These are phyloP conservation scores for Leucoagaricus sp. DNA, from an alignment of 1,284 basidiomycete genomes.

Conservation along the genomic window DNA sequence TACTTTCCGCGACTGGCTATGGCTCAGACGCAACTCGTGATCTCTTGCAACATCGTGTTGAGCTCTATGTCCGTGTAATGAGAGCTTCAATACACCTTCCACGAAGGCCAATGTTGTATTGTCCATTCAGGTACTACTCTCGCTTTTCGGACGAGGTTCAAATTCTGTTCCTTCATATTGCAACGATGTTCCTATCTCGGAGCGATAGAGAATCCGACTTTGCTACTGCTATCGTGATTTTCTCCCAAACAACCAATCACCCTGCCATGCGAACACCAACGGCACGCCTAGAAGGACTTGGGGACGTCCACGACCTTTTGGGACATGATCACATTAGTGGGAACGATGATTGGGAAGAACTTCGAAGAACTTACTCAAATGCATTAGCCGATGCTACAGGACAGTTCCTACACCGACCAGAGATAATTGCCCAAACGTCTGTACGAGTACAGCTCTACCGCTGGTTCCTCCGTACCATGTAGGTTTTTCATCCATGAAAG, in stretches of 20 bases:
- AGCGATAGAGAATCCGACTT: not conserved
- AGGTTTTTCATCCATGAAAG: not conserved
- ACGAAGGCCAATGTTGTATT: slow-evolving; percentile 3
- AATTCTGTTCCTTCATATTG: not conserved
- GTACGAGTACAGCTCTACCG: slow-evolving; percentile 1
- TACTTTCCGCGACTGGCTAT: not conserved
- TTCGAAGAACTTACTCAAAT: not conserved
- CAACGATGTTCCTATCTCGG: not conserved
- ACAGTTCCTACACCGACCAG: not conserved
- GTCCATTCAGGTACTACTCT: slow-evolving; percentile 7
- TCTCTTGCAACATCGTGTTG: slow-evolving; percentile 7
- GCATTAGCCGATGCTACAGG: not conserved
- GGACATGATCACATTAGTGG: not conserved
- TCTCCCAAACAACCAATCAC: not conserved
- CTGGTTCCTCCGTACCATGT: slow-evolving; percentile 5
- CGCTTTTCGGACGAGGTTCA: slow-evolving; percentile 4
- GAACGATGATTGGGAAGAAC: not conserved
- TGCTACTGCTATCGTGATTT: slow-evolving; percentile 6
- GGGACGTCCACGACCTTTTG: no score
- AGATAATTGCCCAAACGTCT: not conserved
- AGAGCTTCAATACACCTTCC: not conserved
- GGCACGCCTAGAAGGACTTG: no score
- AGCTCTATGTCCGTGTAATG: slow-evolving; percentile 2
- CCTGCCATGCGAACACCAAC: not conserved
- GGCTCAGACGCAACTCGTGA: not conserved